Percentiles rank a stretch among this genome's conserved stretches.
These are phyloP conservation scores for Madurella fahalii DNA, from an alignment of 2,329 filamentous ascomycete genomes.

Conservation along the genomic window DNA sequence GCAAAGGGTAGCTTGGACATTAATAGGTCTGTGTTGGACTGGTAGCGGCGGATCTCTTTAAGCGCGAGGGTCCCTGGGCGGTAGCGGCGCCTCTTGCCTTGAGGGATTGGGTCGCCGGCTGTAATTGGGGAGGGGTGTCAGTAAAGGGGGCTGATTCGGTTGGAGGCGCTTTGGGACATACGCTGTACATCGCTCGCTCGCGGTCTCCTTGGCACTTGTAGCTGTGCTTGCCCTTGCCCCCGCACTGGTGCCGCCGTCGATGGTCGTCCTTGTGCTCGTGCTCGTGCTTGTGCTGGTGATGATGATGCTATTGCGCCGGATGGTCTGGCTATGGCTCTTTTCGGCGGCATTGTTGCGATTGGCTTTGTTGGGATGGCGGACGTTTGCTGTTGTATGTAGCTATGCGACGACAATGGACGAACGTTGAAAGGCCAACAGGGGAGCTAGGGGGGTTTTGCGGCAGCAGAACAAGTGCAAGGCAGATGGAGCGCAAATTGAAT, in stretches of 20 bases:
- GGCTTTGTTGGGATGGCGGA: not conserved
- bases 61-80: slow-evolving; percentile 79
- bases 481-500: slow-evolving; percentile 3
- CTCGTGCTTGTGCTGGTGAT: slow-evolving; percentile 17
- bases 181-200: slow-evolving; percentile 37
- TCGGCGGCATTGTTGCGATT: slow-evolving; percentile 21
- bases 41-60: slow-evolving; percentile 86
- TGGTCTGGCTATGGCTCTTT: slow-evolving; percentile 5
- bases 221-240: slow-evolving; percentile 1
- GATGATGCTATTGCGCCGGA: slow-evolving; percentile 3
- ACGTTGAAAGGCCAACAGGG: not conserved
- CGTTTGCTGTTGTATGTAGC: not conserved
- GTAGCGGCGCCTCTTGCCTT: slow-evolving; percentile 60
- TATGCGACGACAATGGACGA: not conserved
- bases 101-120: slow-evolving; percentile 72
- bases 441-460: slow-evolving; percentile 8
- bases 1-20: slow-evolving; percentile 77
- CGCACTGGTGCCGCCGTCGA: not conserved
- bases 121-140: slow-evolving; percentile 16
- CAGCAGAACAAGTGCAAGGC: not conserved
- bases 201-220: not conserved
- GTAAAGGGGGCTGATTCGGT: not conserved
- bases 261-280: slow-evolving; percentile 17
- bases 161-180: slow-evolving; percentile 23
- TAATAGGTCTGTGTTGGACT: slow-evolving; percentile 83